Percentiles rank a stretch among this genome's conserved stretches.
Evolutionary conservation across 1,139 yeast species (phyloP).

Genomic region (Candida albicans): DNA sequence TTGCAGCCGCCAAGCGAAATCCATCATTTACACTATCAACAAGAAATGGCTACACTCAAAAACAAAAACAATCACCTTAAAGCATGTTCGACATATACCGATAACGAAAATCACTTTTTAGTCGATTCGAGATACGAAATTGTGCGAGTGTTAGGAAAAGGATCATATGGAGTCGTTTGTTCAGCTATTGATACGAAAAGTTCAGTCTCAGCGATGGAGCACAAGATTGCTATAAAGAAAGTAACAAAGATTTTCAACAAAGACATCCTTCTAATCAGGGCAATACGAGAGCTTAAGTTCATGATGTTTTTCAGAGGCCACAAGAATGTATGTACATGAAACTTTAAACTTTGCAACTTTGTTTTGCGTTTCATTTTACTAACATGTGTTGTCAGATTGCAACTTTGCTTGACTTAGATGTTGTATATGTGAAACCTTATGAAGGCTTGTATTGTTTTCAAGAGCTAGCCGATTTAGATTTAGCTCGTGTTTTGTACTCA

Average conservation of each 20-base stretch:
- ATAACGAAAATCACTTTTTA: conserved; percentile 44
- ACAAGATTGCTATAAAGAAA: conserved; percentile 69
- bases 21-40: not conserved
- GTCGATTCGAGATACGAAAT: conserved; percentile 67
- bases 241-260: conserved; percentile 65
- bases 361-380: not conserved
- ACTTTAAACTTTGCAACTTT: too few relatives aligned
- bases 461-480: conserved; percentile 78
- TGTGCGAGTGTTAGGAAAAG: conserved; percentile 70
- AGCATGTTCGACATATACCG: conserved; percentile 15
- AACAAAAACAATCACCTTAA: conserved; percentile 9
- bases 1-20: conserved; percentile 4
- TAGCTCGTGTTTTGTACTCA: conserved; percentile 75
- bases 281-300: conserved; percentile 73
- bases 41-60: conserved; percentile 12
- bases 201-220: conserved; percentile 16
- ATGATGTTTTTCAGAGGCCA: conserved; percentile 84
- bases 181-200: conserved; percentile 64
- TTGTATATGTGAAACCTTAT: conserved; percentile 62
- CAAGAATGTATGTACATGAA: conserved; percentile 47
- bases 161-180: conserved; percentile 89
- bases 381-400: conserved; percentile 46
- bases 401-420: conserved; percentile 69
- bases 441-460: conserved; percentile 84
- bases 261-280: conserved; percentile 68